Percentiles rank a stretch among this genome's conserved stretches.
Conservation (phyloP, 495 filamentous ascomycete species). For the Tirmania nivea region DNA sequence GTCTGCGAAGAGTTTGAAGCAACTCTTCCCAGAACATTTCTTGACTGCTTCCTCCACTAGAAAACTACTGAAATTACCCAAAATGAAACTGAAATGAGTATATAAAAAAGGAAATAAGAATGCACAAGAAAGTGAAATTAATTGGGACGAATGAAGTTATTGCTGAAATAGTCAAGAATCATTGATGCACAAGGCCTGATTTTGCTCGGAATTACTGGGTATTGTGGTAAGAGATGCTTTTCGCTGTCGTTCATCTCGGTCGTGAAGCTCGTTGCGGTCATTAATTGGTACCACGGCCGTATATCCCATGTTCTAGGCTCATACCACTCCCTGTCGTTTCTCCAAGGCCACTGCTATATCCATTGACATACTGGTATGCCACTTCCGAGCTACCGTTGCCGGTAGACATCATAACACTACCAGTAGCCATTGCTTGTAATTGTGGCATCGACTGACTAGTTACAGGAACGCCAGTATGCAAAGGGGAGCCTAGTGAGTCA, state of each 20-base stretch:
- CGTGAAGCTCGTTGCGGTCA: too few species aligned
- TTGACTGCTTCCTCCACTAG: background rate
- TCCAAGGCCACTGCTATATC: background rate
- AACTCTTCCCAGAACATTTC: too few species aligned
- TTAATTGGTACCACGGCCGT: too few species aligned
- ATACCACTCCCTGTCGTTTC: background rate
- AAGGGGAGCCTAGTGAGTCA: background rate
- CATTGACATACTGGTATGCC: background rate
- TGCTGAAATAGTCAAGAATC: too few species aligned
- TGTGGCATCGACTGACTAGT: too few species aligned
- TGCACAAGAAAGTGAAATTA: background rate
- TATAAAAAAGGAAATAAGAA: conserved; percentile 8
- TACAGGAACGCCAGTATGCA: background rate
- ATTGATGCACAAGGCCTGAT: too few species aligned
- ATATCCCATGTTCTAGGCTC: background rate
- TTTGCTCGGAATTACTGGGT: too few species aligned
- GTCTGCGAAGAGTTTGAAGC: too few species aligned
- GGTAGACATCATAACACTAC: background rate
- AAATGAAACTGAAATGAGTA: conserved; percentile 5
- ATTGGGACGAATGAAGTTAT: conserved; percentile 3
- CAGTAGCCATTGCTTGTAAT: background rate
- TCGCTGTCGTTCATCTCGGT: too few species aligned
- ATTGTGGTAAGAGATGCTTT: too few species aligned
- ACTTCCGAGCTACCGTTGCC: background rate
- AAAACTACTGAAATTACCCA: conserved; percentile 9